Percentiles rank a stretch among this genome's conserved stretches.
phyloP scores from a whole-genome alignment of 768 basidiomycete species.

The Termitomyces sp. region DNA sequence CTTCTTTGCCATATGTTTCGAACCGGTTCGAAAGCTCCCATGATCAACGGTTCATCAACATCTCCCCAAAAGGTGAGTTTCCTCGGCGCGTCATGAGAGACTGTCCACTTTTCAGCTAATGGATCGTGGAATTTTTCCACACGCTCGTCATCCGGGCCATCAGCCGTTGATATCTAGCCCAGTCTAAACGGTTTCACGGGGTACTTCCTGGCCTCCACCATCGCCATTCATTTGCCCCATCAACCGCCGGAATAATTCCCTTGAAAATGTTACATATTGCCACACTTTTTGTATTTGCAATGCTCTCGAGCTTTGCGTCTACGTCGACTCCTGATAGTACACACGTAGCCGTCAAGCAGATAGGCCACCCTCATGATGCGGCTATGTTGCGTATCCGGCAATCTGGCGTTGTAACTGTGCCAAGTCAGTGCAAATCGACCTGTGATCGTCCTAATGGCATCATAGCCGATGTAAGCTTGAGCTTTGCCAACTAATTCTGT shows the following conservation, averaged over 20 bases:
- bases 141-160: background rate
- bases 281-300: background rate
- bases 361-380: background rate
- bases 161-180: too few species aligned
- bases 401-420: conserved; percentile 14
- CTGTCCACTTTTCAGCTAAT: background rate
- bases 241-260: background rate
- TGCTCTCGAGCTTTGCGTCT: background rate
- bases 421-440: conserved; percentile 23
- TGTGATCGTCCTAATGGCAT: conserved; percentile 23
- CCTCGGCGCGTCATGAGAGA: background rate
- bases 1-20: background rate
- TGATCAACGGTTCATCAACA: too few species aligned
- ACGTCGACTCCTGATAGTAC: background rate
- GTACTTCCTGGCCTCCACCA: background rate
- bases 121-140: background rate
- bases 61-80: background rate
- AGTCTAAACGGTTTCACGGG: background rate
- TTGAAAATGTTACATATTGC: background rate
- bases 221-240: background rate
- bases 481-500: background rate
- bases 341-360: background rate
- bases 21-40: background rate
- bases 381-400: conserved; percentile 15
- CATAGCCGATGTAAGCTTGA: conserved; percentile 14